Evolutionary conservation across 768 basidiomycete species (phyloP), one percentile per base, ranked within the genome.

Genomic region (Podaxis sp.): DNA sequence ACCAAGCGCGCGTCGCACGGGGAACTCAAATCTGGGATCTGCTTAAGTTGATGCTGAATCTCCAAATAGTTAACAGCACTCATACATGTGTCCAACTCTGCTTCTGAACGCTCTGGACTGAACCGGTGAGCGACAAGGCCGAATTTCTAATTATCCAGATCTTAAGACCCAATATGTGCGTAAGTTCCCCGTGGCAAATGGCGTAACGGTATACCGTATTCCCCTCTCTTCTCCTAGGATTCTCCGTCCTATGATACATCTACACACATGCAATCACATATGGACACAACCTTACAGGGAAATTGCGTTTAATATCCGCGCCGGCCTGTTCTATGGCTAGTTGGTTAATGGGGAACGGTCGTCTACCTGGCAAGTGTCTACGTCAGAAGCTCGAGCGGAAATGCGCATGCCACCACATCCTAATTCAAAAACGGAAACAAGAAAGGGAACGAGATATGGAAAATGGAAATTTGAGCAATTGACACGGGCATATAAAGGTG

Each of bases 291-390:
- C 61, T 62, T 56, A 52, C 54, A 39, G 53, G 61, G 46, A 39
- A 36, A 56, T 38, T 39, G 44, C 36, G 19, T 56, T 62, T 62
- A 62, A 62, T 62, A 62, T 62, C 61, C 61, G 61, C 46, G 54
- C 44, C 17, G 44, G 54, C 33, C 28, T 51, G 54, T 55, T 55
- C 61, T 62, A 56, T 56, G 17, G 28, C 44, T 12, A 62, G 44
- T 62, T 62, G 61, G 42, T 55, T 40, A 49, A 62, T 48, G 42
- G 60, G 38, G 54, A 56, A 62, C n/a, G 54, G 36, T 36, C 54
- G 48, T 38, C 33, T 49, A 62, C 61, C 33, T 49, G 61, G 44
- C 30, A 56, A 53, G 46, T 62, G 46, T 22, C 61, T 56, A 62
- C 61, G 61, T 62, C 61, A 62, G 61, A 46, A 51, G 46, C 42